Base-by-base conservation (phyloP, 1,139 yeast species). In the Pneumocystis murina region DNA sequence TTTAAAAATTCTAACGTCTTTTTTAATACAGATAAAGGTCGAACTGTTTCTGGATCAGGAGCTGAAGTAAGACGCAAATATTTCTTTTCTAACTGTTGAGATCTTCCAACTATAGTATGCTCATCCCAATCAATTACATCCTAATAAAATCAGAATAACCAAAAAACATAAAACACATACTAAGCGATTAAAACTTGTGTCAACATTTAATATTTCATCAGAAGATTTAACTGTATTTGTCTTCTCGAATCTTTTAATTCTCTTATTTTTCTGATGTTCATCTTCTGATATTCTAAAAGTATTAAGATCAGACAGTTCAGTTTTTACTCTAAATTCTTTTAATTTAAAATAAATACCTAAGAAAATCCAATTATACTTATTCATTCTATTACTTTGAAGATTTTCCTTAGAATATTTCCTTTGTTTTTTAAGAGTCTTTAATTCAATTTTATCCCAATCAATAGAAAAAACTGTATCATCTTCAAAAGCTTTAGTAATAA, bases 51-150 rank as follows among this genome's bases (percentile, higher is more conserved):
- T 0, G 97, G 96, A 68, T 88, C 89, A 0, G 97, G 97, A 60
- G 85, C 97, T 0, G 96, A 87, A 0, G 98, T 92, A 66, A 92
- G 76, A 67, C 98, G 79, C 43, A 89, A 76, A 71, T 89, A 92
- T 62, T 81, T 77, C 72, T 92, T 92, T 69, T 91, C 97, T 41
- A 92, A 72, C 1, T 72, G 77, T 58, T 79, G 78, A 69, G 86
- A 81, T 3, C 81, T 78, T 0, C 98, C 98, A 4, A 86, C 79
- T 6, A 91, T 76, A 0, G 75, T 73, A 39, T 70, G 71, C 10
- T 68, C 65, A 38, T 64, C 66, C 28, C 60, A 58, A 59, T 67
- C 67, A 64, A 62, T 48, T 24, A 30, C 33, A 35, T 41, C 61
- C 33, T 59, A 48, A 16, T 48, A 48, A 48, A 63, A 64, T 66